Evolutionary conservation across 805 yeast genomes (phyloP).

Genomic region (Cyberlindnera subsufficiens): DNA sequence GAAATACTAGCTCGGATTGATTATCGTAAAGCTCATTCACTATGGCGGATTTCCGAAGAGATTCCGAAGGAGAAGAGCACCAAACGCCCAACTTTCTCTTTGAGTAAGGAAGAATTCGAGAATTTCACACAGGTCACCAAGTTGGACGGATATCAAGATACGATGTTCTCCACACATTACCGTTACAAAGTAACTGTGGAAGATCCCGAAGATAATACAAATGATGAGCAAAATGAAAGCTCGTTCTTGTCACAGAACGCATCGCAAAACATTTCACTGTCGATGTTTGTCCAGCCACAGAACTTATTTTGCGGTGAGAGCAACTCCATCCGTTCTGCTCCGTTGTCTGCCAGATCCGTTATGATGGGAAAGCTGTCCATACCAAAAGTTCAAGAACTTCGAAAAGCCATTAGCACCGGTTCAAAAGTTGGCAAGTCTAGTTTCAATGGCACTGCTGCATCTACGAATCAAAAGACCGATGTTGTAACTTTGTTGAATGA

Average conservation of each 20-base stretch:
- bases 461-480: constrained; percentile 18
- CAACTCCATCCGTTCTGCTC: constrained; percentile 22
- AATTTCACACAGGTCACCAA: constrained; percentile 3
- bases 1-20: constrained; percentile 16
- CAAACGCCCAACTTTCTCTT: constrained; percentile 1
- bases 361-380: constrained; percentile 17
- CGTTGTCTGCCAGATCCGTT: constrained; percentile 22
- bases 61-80: constrained; percentile 12
- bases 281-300: constrained; percentile 14
- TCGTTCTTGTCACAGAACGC: constrained; percentile 13
- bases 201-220: not conserved
- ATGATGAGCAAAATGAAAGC: constrained; percentile 7
- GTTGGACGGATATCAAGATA: constrained; percentile 12
- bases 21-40: constrained; percentile 11
- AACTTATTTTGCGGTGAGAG: constrained; percentile 8
- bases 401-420: constrained; percentile 20
- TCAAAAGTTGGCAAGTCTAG: constrained; percentile 1
- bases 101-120: constrained; percentile 9
- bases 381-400: constrained; percentile 23
- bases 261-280: constrained; percentile 15
- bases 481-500: constrained; percentile 18
- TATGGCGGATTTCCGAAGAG: constrained; percentile 15
- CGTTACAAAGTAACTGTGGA: constrained; percentile 7
- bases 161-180: constrained; percentile 17
- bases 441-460: constrained; percentile 2